Evolutionary conservation across 2,329 filamentous ascomycete genomes (phyloP).

Genomic region (Calonectria naviculata): DNA sequence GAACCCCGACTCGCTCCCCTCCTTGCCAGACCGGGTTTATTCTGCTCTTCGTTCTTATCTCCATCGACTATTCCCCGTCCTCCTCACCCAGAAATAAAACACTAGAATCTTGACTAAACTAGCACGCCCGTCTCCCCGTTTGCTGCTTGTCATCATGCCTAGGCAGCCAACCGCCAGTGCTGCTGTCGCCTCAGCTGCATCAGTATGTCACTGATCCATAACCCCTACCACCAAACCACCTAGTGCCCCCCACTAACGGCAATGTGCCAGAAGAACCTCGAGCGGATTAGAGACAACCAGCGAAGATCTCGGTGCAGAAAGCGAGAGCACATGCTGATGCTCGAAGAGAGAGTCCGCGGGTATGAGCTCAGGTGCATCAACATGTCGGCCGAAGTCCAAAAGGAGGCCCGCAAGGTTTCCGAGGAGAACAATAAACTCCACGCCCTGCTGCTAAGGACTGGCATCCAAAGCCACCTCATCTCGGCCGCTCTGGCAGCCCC

Average conservation of each 20-base stretch:
- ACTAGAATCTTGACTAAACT: too few relatives aligned
- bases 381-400: background rate
- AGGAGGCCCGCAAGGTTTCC: background rate
- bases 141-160: background rate
- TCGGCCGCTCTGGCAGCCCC: background rate
- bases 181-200: background rate
- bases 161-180: background rate
- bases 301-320: background rate
- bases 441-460: background rate
- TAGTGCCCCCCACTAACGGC: background rate
- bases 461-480: background rate
- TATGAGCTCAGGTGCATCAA: background rate
- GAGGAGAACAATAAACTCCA: background rate
- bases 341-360: background rate
- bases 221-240: background rate
- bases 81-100: background rate
- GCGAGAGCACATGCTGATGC: background rate
- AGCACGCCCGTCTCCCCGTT: background rate
- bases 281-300: background rate
- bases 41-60: background rate
- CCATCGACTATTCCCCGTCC: background rate
- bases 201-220: background rate
- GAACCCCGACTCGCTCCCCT: background rate
- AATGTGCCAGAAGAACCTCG: background rate
- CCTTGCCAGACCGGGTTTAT: background rate